Evolutionary conservation across 1,139 yeast species (phyloP).

Genomic region (Hyphopichia khmerensis): DNA sequence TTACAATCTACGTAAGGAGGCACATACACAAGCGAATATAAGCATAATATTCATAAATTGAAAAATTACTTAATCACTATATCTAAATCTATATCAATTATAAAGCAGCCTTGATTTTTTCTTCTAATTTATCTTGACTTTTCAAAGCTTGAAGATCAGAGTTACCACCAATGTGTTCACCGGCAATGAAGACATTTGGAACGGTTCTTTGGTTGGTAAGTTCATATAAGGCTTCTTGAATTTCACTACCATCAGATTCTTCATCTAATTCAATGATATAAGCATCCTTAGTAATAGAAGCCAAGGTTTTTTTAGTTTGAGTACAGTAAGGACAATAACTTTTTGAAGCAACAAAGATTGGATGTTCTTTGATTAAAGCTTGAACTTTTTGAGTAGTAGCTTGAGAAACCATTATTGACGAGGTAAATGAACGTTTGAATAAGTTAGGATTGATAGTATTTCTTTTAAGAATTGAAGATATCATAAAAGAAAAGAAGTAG

Average conservation of each 20-base stretch:
- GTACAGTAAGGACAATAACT: slow-evolving; percentile 70
- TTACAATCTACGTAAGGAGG: too few species aligned
- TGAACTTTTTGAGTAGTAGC: slow-evolving; percentile 59
- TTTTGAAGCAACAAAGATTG: slow-evolving; percentile 84
- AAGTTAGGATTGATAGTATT: background rate
- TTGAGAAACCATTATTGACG: slow-evolving; percentile 40
- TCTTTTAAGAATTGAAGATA: background rate
- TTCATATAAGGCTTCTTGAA: slow-evolving; percentile 75
- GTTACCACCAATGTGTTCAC: slow-evolving; percentile 94
- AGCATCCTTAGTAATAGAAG: slow-evolving; percentile 52
- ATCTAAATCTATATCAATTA: slow-evolving; percentile 11
- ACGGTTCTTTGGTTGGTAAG: slow-evolving; percentile 90
- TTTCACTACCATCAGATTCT: slow-evolving; percentile 40
- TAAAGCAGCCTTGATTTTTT: slow-evolving; percentile 41
- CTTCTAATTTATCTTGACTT: slow-evolving; percentile 30
- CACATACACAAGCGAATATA: too few species aligned
- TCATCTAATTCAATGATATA: slow-evolving; percentile 65
- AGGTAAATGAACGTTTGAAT: slow-evolving; percentile 3
- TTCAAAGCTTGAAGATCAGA: slow-evolving; percentile 72
- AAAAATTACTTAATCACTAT: too few species aligned
- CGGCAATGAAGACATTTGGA: slow-evolving; percentile 87
- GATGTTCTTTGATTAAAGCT: slow-evolving; percentile 61
- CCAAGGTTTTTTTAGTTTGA: slow-evolving; percentile 59
- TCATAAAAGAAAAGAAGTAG: background rate
- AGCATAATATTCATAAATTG: too few species aligned